Conservation (phyloP, 2,329 filamentous ascomycete species). For the Graphilbum sp. region DNA sequence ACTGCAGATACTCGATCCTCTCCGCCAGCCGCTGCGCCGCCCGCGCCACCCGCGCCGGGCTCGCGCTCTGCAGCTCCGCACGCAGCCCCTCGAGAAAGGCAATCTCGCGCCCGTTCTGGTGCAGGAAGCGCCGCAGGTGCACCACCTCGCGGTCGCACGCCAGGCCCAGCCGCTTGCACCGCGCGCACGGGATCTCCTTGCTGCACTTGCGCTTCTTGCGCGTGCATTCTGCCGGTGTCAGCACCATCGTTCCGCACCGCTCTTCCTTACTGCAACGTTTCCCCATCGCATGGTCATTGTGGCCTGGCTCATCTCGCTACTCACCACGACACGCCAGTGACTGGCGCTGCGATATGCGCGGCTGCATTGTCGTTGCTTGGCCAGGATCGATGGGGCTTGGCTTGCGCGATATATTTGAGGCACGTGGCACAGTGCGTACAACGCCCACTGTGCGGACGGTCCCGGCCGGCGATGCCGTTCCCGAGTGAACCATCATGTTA, state of each 20-base stretch:
- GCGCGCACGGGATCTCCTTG: conserved; percentile 10
- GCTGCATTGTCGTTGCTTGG: too few relatives aligned
- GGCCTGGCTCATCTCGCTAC: neutral
- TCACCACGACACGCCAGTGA: conserved; percentile 7
- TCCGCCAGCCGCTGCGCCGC: conserved; percentile 6
- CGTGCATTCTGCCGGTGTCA: conserved; percentile 8
- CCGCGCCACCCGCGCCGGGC: neutral
- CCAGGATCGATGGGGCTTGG: too few relatives aligned
- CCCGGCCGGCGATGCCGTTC: too few relatives aligned
- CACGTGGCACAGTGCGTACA: too few relatives aligned
- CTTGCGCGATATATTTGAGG: too few relatives aligned
- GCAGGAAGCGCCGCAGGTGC: conserved; percentile 7
- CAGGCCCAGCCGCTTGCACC: conserved; percentile 8
- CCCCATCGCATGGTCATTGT: too few relatives aligned
- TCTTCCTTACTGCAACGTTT: too few relatives aligned
- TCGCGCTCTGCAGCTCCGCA: conserved; percentile 5
- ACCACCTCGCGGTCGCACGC: conserved; percentile 10
- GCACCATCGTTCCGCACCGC: too few relatives aligned
- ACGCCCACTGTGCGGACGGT: too few relatives aligned
- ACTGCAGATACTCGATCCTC: conserved; percentile 7
- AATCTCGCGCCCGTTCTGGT: conserved; percentile 9
- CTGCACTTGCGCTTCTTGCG: conserved; percentile 10
- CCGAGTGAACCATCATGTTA: too few relatives aligned
- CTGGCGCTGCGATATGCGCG: conserved; percentile 6
- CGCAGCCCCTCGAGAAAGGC: conserved; percentile 8